phyloP scores from a whole-genome alignment of 192 early-diverging fungal species.

The Phycomyces blakesleeanus region DNA sequence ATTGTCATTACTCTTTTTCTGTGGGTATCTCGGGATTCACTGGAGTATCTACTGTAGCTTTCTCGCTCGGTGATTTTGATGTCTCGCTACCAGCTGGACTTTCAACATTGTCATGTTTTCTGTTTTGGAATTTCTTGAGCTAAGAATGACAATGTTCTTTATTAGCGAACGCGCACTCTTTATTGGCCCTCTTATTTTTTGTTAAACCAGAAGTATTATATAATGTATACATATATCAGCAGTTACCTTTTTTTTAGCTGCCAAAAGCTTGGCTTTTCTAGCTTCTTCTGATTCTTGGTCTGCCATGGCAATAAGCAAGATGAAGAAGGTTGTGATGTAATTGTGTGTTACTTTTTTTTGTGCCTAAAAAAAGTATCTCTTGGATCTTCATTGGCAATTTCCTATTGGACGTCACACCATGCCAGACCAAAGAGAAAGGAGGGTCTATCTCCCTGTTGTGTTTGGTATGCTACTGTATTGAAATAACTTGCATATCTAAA shows the following conservation, averaged over 20 bases:
- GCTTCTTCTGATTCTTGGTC: conserved; percentile 15
- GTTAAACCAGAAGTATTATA: background rate
- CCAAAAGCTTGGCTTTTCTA: conserved; percentile 26
- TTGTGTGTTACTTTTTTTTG: too few relatives aligned
- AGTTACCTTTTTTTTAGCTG: conserved; percentile 28
- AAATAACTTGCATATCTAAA: too few relatives aligned
- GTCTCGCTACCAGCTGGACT: background rate
- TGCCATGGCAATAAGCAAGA: background rate
- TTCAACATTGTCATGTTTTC: background rate
- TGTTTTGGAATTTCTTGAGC: conserved; percentile 3
- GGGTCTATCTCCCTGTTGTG: too few relatives aligned
- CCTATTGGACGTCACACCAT: background rate
- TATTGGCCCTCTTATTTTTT: background rate
- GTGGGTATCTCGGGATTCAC: background rate
- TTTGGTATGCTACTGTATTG: too few relatives aligned
- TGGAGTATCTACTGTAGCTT: background rate
- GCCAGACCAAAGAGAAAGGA: too few relatives aligned
- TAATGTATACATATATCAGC: background rate
- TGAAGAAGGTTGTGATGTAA: background rate
- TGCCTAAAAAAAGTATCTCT: background rate
- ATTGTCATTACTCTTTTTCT: background rate
- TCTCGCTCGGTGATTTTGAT: too few relatives aligned
- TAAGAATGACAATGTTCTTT: background rate
- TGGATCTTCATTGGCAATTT: background rate
- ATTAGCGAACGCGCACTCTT: background rate